Evolutionary conservation across 305 asterid species (phyloP).

Genomic region (Galium porrigens): DNA sequence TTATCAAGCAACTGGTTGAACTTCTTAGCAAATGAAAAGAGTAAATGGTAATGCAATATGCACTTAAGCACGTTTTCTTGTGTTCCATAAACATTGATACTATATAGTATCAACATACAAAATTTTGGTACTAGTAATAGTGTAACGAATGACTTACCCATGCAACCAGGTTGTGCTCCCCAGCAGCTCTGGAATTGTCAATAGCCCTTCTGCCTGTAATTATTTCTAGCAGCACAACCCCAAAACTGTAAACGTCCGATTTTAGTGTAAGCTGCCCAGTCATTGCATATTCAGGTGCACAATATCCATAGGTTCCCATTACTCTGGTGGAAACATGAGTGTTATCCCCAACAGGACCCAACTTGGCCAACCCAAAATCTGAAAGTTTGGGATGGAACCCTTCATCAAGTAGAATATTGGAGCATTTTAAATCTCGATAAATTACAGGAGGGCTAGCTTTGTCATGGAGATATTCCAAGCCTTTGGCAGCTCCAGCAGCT

Average conservation of each 20-base stretch:
- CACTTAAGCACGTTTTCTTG: not conserved
- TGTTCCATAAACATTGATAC: not conserved
- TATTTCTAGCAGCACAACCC: constrained; percentile 67
- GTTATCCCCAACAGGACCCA: constrained; percentile 71
- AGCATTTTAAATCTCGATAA: constrained; percentile 59
- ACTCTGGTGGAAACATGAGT: constrained; percentile 72
- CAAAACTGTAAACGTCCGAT: constrained; percentile 63
- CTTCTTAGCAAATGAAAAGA: constrained; percentile 8
- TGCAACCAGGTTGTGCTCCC: constrained; percentile 71
- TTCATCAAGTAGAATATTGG: constrained; percentile 53
- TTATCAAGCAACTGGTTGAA: not conserved
- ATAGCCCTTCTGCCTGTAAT: constrained; percentile 70
- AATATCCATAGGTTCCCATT: constrained; percentile 75
- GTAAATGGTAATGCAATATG: not conserved
- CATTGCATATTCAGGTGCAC: constrained; percentile 76
- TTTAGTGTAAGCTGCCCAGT: constrained; percentile 61
- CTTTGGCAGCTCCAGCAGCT: constrained; percentile 70
- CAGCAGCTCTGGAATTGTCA: constrained; percentile 51
- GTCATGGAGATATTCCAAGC: constrained; percentile 71
- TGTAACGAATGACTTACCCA: constrained; percentile 35
- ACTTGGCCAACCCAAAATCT: constrained; percentile 65
- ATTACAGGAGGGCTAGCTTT: constrained; percentile 75
- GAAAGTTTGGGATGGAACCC: constrained; percentile 54
- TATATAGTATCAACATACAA: not conserved
- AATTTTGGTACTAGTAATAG: not conserved